Evolutionary conservation across 192 early-diverging fungal genomes (phyloP).

Genomic region (Coemansia umbellata): DNA sequence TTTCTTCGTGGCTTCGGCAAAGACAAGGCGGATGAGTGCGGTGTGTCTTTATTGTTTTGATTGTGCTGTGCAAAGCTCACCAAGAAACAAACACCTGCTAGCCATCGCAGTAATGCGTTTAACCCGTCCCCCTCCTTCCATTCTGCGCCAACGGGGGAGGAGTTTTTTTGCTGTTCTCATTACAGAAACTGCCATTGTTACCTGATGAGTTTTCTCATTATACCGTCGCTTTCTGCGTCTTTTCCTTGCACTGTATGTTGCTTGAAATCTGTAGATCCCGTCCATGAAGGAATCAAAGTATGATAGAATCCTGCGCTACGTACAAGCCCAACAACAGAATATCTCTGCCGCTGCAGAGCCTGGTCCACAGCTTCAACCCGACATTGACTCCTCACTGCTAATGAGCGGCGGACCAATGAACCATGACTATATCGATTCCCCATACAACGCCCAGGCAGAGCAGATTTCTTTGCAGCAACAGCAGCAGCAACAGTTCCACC

Average conservation of each 20-base stretch:
- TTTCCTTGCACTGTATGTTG: neutral
- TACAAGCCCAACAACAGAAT: conserved; percentile 48
- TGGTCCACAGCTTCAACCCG: conserved; percentile 12
- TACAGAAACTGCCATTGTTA: no score
- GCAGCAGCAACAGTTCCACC: conserved; percentile 4
- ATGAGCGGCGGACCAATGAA: conserved; percentile 30
- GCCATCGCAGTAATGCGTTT: no score
- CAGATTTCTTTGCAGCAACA: conserved; percentile 6
- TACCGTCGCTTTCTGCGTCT: no score
- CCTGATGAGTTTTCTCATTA: no score
- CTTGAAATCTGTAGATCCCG: conserved; percentile 30
- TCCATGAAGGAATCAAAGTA: conserved; percentile 54
- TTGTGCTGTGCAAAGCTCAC: no score
- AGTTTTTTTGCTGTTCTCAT: no score
- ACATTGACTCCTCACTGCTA: conserved; percentile 40
- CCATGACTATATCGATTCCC: conserved; percentile 19
- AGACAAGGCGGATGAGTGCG: no score
- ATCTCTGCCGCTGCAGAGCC: conserved; percentile 31
- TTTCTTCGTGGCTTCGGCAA: no score
- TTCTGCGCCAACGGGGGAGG: no score
- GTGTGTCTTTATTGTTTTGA: no score
- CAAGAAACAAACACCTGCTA: no score
- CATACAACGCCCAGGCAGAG: conserved; percentile 4
- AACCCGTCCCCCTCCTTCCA: no score
- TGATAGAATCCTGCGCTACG: conserved; percentile 48